Evolutionary conservation across 2,329 filamentous ascomycete genomes (phyloP), one percentile per base, ranked within the genome.

Genomic region (Penicillium sp.): DNA sequence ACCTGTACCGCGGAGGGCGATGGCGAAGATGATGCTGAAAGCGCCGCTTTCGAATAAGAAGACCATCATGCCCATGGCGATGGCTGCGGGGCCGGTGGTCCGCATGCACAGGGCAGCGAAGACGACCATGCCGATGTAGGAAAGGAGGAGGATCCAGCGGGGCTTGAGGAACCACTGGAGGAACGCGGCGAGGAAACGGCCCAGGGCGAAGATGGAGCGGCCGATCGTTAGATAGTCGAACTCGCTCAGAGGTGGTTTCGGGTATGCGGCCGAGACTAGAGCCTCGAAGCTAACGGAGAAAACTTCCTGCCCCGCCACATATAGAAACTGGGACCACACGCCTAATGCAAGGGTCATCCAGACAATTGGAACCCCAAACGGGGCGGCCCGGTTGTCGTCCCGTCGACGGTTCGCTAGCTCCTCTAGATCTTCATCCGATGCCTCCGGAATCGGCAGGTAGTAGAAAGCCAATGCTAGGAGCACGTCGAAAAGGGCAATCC

Each of bases 361-460:
- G 48, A 87, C 79, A 9, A 87, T 77, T 6, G 79, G 81, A 49
- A 86, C 63, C 0, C 79, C 78, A 11, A 75, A 70, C 7, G 84
- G 69, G 50, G 73, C 79, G n/a, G 79, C 75, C 58, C 76, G 76
- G 64, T 86, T 83, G 31, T 81, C 82, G 23, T 80, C 79, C 58
- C 83, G 77, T 19, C 84, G 78, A 4, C 83, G 81, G 63, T 84
- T 81, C 26, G 83, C 82, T 4, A 85, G 76, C 53, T 84, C 81
- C 63, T 87, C 84, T 4, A 89, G 76, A 64, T 89, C 86, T 17
- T 82, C 80, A 66, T 88, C 86, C 1, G 85, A 85, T 3, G 86
- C 86, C 74, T 89, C 86, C 0, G 87, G 86, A 1, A 89, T 77
- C 2, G 86, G 86, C 1, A 88, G 75, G 66, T 88, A 88, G 70